phyloP scores from a whole-genome alignment of 371 early-diverging fungal species.

The Mucor indicus region DNA sequence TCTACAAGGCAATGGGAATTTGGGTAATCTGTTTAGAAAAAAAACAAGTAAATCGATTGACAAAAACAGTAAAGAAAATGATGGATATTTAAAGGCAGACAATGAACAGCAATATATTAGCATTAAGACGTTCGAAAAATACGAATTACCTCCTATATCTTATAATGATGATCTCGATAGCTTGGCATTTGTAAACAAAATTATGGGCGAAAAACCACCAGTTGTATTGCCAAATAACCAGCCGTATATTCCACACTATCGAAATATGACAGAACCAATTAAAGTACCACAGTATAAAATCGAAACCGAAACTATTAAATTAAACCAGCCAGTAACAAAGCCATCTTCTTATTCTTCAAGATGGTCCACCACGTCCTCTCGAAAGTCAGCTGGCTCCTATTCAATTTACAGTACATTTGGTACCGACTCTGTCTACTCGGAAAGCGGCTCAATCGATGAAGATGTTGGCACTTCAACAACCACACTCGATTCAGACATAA shows the following conservation, averaged over 20 bases:
- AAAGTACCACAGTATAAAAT: too few species aligned
- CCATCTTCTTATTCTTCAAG: constrained; percentile 1
- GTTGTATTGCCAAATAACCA: too few species aligned
- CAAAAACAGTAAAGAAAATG: constrained; percentile 1
- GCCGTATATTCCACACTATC: too few species aligned
- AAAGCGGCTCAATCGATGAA: background rate
- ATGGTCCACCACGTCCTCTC: constrained; percentile 30
- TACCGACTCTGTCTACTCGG: constrained; percentile 5
- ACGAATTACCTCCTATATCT: constrained; percentile 10
- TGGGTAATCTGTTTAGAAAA: constrained; percentile 15
- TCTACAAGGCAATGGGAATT: background rate
- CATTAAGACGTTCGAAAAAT: background rate
- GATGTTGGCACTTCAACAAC: background rate
- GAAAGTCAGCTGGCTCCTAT: constrained; percentile 33
- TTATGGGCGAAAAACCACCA: too few species aligned
- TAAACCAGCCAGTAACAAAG: background rate
- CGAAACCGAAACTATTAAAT: too few species aligned
- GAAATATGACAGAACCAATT: too few species aligned
- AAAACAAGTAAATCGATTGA: constrained; percentile 11
- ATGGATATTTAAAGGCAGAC: too few species aligned
- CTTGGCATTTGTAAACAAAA: too few species aligned
- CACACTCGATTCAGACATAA: background rate
- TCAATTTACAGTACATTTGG: constrained; percentile 41
- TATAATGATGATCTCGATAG: too few species aligned
- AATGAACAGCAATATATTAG: too few species aligned